Base-by-base conservation (phyloP, 2,329 filamentous ascomycete species). In the Verticillium klebahnii region DNA sequence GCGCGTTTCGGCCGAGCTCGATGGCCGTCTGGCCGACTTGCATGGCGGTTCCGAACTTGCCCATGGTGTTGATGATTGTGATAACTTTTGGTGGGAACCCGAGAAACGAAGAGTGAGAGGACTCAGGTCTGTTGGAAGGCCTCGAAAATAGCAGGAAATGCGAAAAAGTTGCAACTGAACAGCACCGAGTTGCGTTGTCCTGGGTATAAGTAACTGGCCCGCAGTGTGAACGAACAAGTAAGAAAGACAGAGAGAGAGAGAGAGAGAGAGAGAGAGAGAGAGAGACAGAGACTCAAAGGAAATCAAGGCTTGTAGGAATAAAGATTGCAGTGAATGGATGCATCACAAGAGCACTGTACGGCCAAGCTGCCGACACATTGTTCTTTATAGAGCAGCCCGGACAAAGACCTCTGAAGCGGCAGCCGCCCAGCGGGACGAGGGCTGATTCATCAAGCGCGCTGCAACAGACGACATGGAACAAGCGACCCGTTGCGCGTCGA, bases 11-110 rank as follows among this genome's bases (percentile, higher is more conserved):
- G 59, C 70, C 71, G 15, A 75, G 68, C 40, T 74, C 70, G 63
- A 74, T 69, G 62, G 70, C 74, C 2, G 69, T 70, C 58, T 75
- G 69, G 55, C 71, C 73, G n/a, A 69, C 69, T 11, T 74, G 72
- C 65, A 76, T 64, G 45, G 71, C 70, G 60, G 64, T 64, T 59
- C 65, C 60, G 37, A 75, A 50, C 15, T 70, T 74, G 45, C 67
- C 67, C 73, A 75, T 75, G 60, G 25, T 68, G 19, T 4, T 36
- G 32, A 7, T 25, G 29, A 29, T 29, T 29, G 5, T 5, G 29
- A 29, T 29, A 6, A 29, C 29, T 29, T 4, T 29, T 29, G 29
- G 29, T 29, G 29, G 29, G 29, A 29, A 5, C 29, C 1, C 5
- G 29, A 6, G 54, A 57, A 5, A 39, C 2, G 9, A 15, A 54